phyloP scores from a whole-genome alignment of 805 yeast species.

The Pichia scutulata region DNA sequence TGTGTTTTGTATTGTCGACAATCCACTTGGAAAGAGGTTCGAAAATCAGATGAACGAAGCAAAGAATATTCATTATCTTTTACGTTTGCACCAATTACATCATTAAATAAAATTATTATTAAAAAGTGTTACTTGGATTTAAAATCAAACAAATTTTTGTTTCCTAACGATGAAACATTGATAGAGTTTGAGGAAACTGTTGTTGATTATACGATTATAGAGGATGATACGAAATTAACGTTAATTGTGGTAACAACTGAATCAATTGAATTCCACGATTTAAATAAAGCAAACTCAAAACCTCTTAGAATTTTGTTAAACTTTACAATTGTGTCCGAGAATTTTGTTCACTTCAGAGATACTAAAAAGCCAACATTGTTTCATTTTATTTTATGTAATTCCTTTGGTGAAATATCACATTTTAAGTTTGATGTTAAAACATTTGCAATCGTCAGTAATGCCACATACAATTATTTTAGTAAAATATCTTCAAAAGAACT shows the following conservation, averaged over 20 bases:
- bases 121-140: slow-evolving; percentile 1
- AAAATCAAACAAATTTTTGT: neutral
- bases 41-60: neutral
- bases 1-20: slow-evolving; percentile 7
- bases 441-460: neutral
- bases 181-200: neutral
- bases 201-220: neutral
- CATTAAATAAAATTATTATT: slow-evolving; percentile 6
- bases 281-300: neutral
- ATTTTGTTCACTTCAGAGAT: slow-evolving; percentile 5
- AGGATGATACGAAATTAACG: neutral
- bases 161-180: neutral
- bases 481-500: slow-evolving; percentile 3
- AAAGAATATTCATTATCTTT: neutral
- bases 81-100: slow-evolving; percentile 9
- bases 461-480: slow-evolving; percentile 9
- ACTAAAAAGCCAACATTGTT: neutral
- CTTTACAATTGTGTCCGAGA: slow-evolving; percentile 4
- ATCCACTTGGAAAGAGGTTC: slow-evolving; percentile 11
- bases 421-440: neutral
- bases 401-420: slow-evolving; percentile 8
- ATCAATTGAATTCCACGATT: neutral
- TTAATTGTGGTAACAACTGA: neutral
- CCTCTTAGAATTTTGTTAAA: neutral
- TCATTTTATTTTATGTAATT: slow-evolving; percentile 10